Percentiles rank a stretch among this genome's conserved stretches.
Conservation (phyloP, 1,284 basidiomycete genomes). For the Marasmius oreades region DNA sequence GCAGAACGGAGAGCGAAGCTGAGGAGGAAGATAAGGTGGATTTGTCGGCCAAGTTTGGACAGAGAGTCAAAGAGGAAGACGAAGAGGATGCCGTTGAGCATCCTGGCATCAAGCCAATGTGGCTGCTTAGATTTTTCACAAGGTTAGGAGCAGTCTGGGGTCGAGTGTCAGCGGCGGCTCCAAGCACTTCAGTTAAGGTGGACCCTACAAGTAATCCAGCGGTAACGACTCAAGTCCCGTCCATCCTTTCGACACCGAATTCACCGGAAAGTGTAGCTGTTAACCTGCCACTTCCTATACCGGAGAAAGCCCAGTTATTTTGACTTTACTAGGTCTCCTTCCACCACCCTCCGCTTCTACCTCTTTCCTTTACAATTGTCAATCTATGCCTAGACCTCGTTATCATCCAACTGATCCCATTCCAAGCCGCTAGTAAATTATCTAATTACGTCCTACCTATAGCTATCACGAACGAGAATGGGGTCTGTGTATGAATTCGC, state of each 20-base stretch:
- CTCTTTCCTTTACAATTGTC: too few relatives aligned
- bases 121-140: conserved; percentile 70
- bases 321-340: too few relatives aligned
- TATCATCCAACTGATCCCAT: too few relatives aligned
- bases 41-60: conserved; percentile 24
- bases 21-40: conserved; percentile 61
- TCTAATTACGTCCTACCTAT: too few relatives aligned
- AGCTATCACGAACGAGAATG: too few relatives aligned
- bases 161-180: conserved; percentile 15
- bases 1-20: conserved; percentile 71
- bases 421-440: too few relatives aligned
- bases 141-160: conserved; percentile 61
- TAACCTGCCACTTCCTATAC: not conserved
- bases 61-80: conserved; percentile 26
- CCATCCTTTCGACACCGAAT: not conserved
- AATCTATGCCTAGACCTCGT: too few relatives aligned
- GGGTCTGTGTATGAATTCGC: too few relatives aligned
- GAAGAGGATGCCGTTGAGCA: conserved; percentile 53
- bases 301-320: not conserved
- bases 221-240: not conserved
- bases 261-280: not conserved
- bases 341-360: too few relatives aligned
- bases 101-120: conserved; percentile 63
- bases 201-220: not conserved
- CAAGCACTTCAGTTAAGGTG: not conserved